These are phyloP conservation scores for Cystobasidiopsis lactophilus DNA, from an alignment of 768 basidiomycete species.

Conservation along the genomic window DNA sequence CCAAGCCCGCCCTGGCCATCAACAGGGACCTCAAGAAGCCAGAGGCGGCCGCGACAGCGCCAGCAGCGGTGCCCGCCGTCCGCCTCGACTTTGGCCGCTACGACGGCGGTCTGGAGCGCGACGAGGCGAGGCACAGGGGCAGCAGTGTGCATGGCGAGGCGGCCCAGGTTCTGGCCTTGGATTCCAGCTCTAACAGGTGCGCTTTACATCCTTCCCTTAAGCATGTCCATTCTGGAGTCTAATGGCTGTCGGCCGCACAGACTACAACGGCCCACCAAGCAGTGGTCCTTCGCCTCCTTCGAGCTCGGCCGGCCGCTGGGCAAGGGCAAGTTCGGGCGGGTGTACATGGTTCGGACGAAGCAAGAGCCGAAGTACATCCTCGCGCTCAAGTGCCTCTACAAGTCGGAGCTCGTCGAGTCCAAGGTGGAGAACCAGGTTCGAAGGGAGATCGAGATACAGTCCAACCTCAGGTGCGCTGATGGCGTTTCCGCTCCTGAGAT, in stretches of 20 bases:
- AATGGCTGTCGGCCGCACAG: not conserved
- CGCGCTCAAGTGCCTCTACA: conserved; percentile 90
- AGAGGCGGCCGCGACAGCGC: no score
- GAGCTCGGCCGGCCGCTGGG: conserved; percentile 89
- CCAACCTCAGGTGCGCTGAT: conserved; percentile 47
- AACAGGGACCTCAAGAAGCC: no score
- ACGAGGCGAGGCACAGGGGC: conserved; percentile 39
- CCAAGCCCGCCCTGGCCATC: no score
- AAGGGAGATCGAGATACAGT: conserved; percentile 94
- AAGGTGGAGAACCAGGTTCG: conserved; percentile 92
- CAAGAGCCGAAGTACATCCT: conserved; percentile 67
- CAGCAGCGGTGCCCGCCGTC: no score
- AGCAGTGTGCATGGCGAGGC: conserved; percentile 28
- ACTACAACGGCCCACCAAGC: conserved; percentile 19
- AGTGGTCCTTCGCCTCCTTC: conserved; percentile 66
- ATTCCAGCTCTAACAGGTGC: conserved; percentile 42
- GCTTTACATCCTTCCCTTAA: not conserved
- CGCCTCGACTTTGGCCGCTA: conserved; percentile 29
- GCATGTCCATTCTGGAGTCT: not conserved
- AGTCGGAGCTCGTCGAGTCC: conserved; percentile 76
- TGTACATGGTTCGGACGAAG: conserved; percentile 95
- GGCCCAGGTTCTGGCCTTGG: conserved; percentile 57
- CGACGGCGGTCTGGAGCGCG: conserved; percentile 88
- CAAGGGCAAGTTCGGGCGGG: conserved; percentile 97
- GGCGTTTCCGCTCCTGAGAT: not conserved